These are phyloP conservation scores for Rhodamnia rubescens DNA, from an alignment of 345 rosid species.

Conservation along the genomic window DNA sequence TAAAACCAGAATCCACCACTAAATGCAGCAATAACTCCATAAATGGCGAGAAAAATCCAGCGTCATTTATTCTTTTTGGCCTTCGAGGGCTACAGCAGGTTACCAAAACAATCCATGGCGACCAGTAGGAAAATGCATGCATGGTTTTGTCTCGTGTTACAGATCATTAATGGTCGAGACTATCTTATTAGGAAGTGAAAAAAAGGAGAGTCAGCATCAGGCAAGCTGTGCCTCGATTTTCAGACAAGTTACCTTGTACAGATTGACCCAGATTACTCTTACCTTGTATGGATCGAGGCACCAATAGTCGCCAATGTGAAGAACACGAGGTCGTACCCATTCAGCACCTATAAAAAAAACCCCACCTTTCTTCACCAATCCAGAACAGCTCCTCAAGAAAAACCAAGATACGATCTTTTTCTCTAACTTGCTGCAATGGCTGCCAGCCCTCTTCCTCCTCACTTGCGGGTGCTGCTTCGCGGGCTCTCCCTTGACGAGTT, in stretches of 20 bases:
- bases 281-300: background rate
- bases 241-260: background rate
- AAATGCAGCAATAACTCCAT: background rate
- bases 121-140: background rate
- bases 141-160: background rate
- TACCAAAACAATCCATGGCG: background rate
- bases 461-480: background rate
- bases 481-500: conserved; percentile 21
- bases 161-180: background rate
- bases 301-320: background rate
- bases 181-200: background rate
- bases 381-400: background rate
- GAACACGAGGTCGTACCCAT: background rate
- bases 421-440: background rate
- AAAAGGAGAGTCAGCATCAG: background rate
- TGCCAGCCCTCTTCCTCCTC: background rate
- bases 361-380: background rate
- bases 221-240: background rate
- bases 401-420: background rate
- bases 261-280: background rate
- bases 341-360: background rate
- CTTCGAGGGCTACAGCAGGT: background rate
- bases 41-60: background rate
- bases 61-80: background rate
- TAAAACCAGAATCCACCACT: background rate